Percentiles rank a stretch among this genome's conserved stretches.
Evolutionary conservation across 495 filamentous ascomycete genomes (phyloP).

Genomic region (Mytilinidion resinicola): DNA sequence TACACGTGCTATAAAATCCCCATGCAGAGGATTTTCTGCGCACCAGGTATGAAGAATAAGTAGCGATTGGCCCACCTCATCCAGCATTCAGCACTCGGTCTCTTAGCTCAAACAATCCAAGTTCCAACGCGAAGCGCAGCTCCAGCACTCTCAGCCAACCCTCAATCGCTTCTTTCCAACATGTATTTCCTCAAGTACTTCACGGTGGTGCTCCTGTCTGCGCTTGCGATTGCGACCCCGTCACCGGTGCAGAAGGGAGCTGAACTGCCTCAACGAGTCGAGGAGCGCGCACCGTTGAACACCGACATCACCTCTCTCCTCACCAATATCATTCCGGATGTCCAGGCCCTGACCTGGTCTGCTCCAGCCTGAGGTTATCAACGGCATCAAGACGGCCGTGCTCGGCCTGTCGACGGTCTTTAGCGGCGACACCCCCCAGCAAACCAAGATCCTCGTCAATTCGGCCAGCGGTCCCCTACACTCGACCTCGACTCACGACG

Average conservation of each 20-base stretch:
- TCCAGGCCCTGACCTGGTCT: neutral
- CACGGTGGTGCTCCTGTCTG: neutral
- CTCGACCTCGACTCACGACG: neutral
- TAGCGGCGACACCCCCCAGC: neutral
- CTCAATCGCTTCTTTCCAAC: neutral
- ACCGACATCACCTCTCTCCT: neutral
- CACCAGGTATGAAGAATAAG: neutral
- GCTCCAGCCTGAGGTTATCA: neutral
- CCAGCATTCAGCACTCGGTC: neutral
- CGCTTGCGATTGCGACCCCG: neutral
- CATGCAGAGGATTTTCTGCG: neutral
- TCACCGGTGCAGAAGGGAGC: neutral
- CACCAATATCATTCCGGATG: neutral
- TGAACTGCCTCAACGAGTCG: neutral
- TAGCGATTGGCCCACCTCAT: neutral
- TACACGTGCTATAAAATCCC: neutral
- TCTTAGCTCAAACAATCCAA: neutral
- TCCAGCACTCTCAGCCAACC: neutral
- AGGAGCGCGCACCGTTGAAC: neutral
- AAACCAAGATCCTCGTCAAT: neutral
- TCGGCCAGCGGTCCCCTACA: neutral
- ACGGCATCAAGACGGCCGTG: neutral
- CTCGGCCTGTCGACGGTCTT: neutral
- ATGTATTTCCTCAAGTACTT: neutral
- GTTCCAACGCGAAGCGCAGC: neutral